Conservation (phyloP, 148 eudicot genomes). For the Diospyros kaki region DNA sequence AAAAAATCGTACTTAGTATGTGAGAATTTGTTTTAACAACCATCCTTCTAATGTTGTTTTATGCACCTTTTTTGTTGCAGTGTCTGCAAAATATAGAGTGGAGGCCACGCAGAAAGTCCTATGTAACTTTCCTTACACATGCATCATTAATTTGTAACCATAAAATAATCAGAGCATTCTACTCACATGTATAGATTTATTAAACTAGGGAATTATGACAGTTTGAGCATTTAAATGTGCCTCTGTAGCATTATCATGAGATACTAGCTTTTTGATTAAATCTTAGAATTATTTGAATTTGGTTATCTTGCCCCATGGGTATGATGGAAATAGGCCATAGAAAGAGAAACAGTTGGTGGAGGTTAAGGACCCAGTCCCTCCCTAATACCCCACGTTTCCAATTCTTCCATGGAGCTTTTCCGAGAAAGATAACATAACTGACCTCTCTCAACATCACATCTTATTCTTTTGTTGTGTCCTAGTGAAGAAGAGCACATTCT, state of each 20-base stretch:
- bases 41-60: background rate
- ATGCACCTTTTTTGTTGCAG: background rate
- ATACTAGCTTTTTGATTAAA: background rate
- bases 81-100: background rate
- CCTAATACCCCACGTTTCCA: constrained; percentile 6
- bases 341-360: constrained; percentile 3
- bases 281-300: background rate
- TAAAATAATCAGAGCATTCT: no score
- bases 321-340: background rate
- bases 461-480: background rate
- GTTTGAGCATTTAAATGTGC: no score
- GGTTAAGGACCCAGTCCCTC: constrained; percentile 11
- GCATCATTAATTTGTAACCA: background rate
- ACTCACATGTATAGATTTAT: background rate
- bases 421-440: background rate
- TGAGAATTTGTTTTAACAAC: background rate
- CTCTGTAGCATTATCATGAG: no score
- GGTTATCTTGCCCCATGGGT: constrained; percentile 2
- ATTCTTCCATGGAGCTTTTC: background rate
- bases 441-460: constrained; percentile 5
- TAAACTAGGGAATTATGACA: background rate
- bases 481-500: constrained; percentile 6
- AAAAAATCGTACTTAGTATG: background rate
- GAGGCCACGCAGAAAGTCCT: background rate
- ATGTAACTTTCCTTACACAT: background rate